Evolutionary conservation across 169 alveolate genomes (phyloP).

Genomic region (Plasmodium gonderi): DNA sequence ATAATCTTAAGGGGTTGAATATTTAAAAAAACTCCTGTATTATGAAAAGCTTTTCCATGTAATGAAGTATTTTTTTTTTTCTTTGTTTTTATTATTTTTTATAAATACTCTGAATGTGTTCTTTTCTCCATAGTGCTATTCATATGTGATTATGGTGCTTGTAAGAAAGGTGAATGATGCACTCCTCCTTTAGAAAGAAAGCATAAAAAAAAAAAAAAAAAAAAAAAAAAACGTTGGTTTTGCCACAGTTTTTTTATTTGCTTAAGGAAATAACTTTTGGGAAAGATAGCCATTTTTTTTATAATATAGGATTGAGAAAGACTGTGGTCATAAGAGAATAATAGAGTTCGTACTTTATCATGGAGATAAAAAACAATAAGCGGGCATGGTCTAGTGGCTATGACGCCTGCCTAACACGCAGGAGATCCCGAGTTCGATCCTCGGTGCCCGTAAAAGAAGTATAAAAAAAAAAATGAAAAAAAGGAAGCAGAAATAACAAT

Average conservation of each 20-base stretch:
- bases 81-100: neutral
- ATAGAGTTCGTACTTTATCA: neutral
- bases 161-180: neutral
- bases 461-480: neutral
- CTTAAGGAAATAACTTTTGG: neutral
- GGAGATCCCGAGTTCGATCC: slow-evolving; percentile 96
- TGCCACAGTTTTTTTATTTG: neutral
- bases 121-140: neutral
- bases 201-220: too few relatives aligned
- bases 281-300: neutral
- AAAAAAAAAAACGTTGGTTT: neutral
- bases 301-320: neutral
- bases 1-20: neutral
- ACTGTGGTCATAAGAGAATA: neutral
- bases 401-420: slow-evolving; percentile 95
- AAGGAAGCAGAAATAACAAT: too few relatives aligned
- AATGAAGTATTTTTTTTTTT: neutral
- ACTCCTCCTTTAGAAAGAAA: neutral
- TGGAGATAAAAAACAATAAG: neutral
- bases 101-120: neutral
- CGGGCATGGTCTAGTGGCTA: slow-evolving; percentile 96
- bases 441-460: slow-evolving; percentile 89
- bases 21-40: neutral
- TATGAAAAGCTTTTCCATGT: neutral
- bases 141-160: neutral